Evolutionary conservation across 2,329 filamentous ascomycete species (phyloP), one percentile per base, ranked within the genome.

Genomic region (Paraphaeosphaeria minitans): DNA sequence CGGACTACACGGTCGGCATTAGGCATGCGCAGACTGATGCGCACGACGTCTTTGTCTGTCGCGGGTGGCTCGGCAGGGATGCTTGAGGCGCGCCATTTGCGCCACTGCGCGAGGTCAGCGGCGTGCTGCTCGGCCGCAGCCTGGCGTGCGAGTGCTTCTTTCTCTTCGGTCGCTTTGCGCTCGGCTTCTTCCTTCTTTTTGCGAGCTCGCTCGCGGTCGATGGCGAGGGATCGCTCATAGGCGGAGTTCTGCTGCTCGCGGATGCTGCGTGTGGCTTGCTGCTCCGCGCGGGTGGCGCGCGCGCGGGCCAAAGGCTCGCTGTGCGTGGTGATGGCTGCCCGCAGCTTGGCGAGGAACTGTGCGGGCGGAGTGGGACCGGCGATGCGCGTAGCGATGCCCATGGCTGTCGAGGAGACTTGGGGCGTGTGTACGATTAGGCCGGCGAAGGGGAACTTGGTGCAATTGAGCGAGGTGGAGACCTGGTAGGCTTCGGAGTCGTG

Each of bases 401-500:
- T 98, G 16, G 92, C 87, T 1, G 92, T 92, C 63, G 89, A 88
- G 1, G 91, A 90, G 60, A 94, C 88, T 65, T 89, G 89, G 0
- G 93, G 93, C 0, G 93, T 97, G 64, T 97, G 89, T 57, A 92
- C 93, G 29, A 97, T 88, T 3, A 97, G 78, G 14, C 89, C 92
- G 0, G 90, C 88, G 74, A 96, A 98, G 10, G 95, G 95, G 70
- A 95, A 97, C 73, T 96, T 96, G 59, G 92, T 96, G 76, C 91
- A 95, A 66, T 89, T 89, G 62, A 98, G 87, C 47, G 93, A 92
- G 13, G 86, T 85, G n/a, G 93, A 88, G 42, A 97, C 92, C 75
- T 97, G 93, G 76, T 96, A 98, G 5, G 94, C 92, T 79, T 99
- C 95, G 3, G 92, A 90, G 74, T 99, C 95, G 63, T 93, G 87